These are phyloP conservation scores for Byssoonygena ceratinophila DNA, from an alignment of 2,329 filamentous ascomycete species.

Conservation along the genomic window DNA sequence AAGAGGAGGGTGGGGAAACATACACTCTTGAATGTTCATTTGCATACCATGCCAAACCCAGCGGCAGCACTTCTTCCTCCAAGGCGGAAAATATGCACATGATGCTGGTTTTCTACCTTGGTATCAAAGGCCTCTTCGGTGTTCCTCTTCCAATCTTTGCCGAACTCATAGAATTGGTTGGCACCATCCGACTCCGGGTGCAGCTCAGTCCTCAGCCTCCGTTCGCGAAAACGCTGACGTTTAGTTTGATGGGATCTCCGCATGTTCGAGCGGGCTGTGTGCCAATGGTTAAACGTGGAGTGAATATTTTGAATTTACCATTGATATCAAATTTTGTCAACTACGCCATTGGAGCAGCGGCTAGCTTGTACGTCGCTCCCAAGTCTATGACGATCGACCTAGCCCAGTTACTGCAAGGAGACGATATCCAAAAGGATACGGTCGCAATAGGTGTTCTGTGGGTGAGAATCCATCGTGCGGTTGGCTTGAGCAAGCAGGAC, in stretches of 20 bases:
- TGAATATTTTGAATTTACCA: conserved; percentile 84
- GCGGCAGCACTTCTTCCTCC: conserved; percentile 56
- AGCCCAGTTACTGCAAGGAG: conserved; percentile 79
- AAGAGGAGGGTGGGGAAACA: conserved; percentile 81
- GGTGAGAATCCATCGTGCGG: conserved; percentile 79
- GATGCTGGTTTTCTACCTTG: conserved; percentile 88
- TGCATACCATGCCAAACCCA: conserved; percentile 80
- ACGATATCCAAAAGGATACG: conserved; percentile 79
- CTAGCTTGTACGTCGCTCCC: conserved; percentile 84
- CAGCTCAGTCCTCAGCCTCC: conserved; percentile 84
- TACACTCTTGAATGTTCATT: conserved; percentile 89
- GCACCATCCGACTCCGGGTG: conserved; percentile 70
- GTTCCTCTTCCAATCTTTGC: conserved; percentile 81
- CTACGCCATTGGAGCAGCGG: conserved; percentile 78
- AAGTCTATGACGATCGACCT: conserved; percentile 90
- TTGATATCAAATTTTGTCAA: conserved; percentile 95
- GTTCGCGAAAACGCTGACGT: conserved; percentile 81
- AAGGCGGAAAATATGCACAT: conserved; percentile 95
- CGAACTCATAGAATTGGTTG: conserved; percentile 81
- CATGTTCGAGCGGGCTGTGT: conserved; percentile 82
- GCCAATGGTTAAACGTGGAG: conserved; percentile 80
- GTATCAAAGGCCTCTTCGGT: conserved; percentile 77
- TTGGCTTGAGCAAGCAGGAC: conserved; percentile 86
- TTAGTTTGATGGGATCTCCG: conserved; percentile 88
- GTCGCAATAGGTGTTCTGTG: conserved; percentile 81